A percentile compares a stretch with the other conserved stretches of the same genome.
These are phyloP conservation scores for Ogataea hybrid DNA, from an alignment of 1,139 yeast species.

Conservation along the genomic window DNA sequence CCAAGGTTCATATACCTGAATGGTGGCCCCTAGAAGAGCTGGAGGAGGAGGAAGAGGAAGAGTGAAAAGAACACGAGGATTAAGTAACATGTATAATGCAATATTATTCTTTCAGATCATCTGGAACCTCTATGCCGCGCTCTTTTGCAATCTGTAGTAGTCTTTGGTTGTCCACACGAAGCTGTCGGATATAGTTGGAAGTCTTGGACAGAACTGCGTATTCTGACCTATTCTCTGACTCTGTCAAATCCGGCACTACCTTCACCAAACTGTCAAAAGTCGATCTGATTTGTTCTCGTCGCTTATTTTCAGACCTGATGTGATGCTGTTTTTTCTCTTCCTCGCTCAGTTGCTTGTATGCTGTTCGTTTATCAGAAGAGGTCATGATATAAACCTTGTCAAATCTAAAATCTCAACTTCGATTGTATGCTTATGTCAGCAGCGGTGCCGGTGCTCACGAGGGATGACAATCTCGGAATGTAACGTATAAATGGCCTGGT, in stretches of 20 bases:
- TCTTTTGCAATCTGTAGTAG: constrained; percentile 19
- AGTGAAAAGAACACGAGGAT: constrained; percentile 1
- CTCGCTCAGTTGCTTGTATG: constrained; percentile 28
- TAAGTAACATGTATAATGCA: background rate
- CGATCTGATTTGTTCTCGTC: constrained; percentile 39
- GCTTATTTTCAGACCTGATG: constrained; percentile 40
- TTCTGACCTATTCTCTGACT: constrained; percentile 39
- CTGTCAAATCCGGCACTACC: constrained; percentile 37
- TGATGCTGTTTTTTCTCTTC: constrained; percentile 42
- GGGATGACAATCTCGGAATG: too few relatives aligned
- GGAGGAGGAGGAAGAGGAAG: constrained; percentile 13
- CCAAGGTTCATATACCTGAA: constrained; percentile 53
- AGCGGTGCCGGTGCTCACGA: background rate
- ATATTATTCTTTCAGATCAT: constrained; percentile 14
- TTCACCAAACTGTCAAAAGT: constrained; percentile 40
- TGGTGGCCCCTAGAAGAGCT: constrained; percentile 59
- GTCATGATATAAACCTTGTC: background rate
- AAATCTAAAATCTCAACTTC: background rate
- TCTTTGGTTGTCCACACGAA: constrained; percentile 23
- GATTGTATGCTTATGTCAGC: background rate
- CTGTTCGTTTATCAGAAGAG: constrained; percentile 8
- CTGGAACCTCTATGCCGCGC: constrained; percentile 22
- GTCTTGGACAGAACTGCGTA: constrained; percentile 33
- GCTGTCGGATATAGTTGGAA: constrained; percentile 25
- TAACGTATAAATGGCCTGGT: too few relatives aligned